Evolutionary conservation across 768 basidiomycete species (phyloP).

Genomic region (Boletus rufocinnamomeus): DNA sequence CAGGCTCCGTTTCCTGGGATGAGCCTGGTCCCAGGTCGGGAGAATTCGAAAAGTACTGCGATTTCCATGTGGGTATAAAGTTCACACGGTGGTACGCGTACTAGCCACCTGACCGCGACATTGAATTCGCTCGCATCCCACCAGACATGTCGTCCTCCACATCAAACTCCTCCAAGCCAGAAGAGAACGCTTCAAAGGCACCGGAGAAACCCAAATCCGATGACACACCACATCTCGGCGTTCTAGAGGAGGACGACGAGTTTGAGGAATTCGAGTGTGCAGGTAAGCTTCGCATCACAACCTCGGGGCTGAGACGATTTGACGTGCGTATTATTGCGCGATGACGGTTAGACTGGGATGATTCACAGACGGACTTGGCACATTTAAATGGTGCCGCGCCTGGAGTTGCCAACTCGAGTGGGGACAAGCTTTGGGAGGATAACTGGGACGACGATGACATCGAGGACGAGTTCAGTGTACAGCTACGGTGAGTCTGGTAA

Average conservation of each 20-base stretch:
- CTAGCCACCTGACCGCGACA: neutral
- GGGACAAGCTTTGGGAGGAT: slow-evolving; percentile 97
- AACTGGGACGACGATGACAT: slow-evolving; percentile 99
- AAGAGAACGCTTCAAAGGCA: slow-evolving; percentile 29
- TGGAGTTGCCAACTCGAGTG: slow-evolving; percentile 74
- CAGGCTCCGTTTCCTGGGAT: neutral
- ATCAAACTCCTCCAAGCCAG: slow-evolving; percentile 49
- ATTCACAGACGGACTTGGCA: slow-evolving; percentile 79
- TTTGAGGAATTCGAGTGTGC: slow-evolving; percentile 91
- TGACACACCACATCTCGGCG: slow-evolving; percentile 68
- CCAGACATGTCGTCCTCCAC: slow-evolving; percentile 43
- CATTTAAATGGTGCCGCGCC: slow-evolving; percentile 74
- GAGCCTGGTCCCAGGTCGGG: neutral
- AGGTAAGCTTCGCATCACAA: slow-evolving; percentile 49
- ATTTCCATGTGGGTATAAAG: neutral
- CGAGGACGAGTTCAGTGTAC: slow-evolving; percentile 95
- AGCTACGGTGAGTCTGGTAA: slow-evolving; percentile 70
- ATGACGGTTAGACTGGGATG: slow-evolving; percentile 76
- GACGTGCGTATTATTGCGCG: neutral
- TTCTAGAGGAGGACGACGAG: slow-evolving; percentile 97
- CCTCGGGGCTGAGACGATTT: neutral
- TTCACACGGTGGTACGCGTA: slow-evolving; percentile 31
- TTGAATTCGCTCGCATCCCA: neutral
- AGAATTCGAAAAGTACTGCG: too few species aligned
- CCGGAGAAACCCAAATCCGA: slow-evolving; percentile 45